Conservation (phyloP, 169 alveolate genomes). For the Babesia caballi region DNA sequence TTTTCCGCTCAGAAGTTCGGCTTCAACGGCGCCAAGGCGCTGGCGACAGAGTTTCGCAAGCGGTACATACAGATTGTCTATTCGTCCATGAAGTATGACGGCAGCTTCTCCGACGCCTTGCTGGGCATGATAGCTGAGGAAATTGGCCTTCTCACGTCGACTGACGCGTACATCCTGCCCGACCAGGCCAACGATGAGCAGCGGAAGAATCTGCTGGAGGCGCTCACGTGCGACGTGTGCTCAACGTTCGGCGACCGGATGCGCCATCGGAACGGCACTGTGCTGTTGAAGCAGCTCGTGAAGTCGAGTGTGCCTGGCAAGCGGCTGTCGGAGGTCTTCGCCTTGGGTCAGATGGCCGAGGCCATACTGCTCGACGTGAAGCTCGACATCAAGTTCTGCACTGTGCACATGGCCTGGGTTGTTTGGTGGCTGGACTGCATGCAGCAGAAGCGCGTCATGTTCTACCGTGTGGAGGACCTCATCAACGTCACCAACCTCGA, state of each 20-base stretch:
- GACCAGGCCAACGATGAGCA: neutral
- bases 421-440: slow-evolving; percentile 50
- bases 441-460: slow-evolving; percentile 58
- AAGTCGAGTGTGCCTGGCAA: slow-evolving; percentile 18
- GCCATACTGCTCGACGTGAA: slow-evolving; percentile 3
- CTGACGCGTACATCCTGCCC: slow-evolving; percentile 34
- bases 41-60: slow-evolving; percentile 52
- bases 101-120: slow-evolving; percentile 29
- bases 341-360: slow-evolving; percentile 23
- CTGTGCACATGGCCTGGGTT: slow-evolving; percentile 49
- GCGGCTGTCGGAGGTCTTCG: slow-evolving; percentile 18
- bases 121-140: slow-evolving; percentile 38
- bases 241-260: slow-evolving; percentile 18
- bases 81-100: slow-evolving; percentile 29
- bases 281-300: slow-evolving; percentile 12
- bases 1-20: slow-evolving; percentile 55
- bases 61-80: slow-evolving; percentile 7
- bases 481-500: slow-evolving; percentile 7
- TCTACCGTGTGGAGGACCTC: slow-evolving; percentile 48
- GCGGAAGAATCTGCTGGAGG: neutral
- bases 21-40: slow-evolving; percentile 52
- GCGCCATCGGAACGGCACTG: slow-evolving; percentile 21
- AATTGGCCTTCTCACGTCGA: slow-evolving; percentile 25
- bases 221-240: slow-evolving; percentile 19
- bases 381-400: slow-evolving; percentile 36